Evolutionary conservation across 176 grass and related monocot species (phyloP).

Genomic region (Avena atlantica): DNA sequence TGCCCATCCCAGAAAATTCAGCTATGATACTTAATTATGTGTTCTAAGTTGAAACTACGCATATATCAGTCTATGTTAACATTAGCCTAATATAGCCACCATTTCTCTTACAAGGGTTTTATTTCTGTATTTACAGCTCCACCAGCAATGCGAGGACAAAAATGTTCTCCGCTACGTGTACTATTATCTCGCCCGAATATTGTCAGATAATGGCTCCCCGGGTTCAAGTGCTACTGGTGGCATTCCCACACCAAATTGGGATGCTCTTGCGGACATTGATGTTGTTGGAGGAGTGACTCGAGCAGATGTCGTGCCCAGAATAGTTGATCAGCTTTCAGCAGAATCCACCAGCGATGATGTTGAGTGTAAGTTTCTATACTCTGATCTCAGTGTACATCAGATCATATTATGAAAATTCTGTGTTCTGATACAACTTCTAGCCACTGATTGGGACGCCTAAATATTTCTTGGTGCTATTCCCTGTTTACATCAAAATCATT

Average conservation of each 20-base stretch:
- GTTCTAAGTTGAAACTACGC: background rate
- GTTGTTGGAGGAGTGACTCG: constrained; percentile 91
- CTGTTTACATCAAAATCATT: background rate
- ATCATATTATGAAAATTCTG: constrained; percentile 34
- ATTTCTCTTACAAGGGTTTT: background rate
- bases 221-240: constrained; percentile 95
- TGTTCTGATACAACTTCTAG: background rate
- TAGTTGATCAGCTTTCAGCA: constrained; percentile 88
- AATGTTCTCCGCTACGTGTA: constrained; percentile 96
- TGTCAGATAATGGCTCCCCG: constrained; percentile 94
- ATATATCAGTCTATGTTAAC: background rate
- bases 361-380: constrained; percentile 68
- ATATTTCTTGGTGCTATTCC: background rate
- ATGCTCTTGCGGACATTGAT: constrained; percentile 98
- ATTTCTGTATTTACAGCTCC: constrained; percentile 74
- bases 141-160: constrained; percentile 96
- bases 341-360: constrained; percentile 76
- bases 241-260: constrained; percentile 96
- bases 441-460: background rate
- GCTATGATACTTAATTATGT: constrained; percentile 20
- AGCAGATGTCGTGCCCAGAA: constrained; percentile 92
- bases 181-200: constrained; percentile 97
- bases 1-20: background rate
- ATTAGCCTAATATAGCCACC: background rate
- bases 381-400: constrained; percentile 29